Percentiles rank a stretch among this genome's conserved stretches.
phyloP scores from a whole-genome alignment of 345 rosid species.

The Heritiera fomes region DNA sequence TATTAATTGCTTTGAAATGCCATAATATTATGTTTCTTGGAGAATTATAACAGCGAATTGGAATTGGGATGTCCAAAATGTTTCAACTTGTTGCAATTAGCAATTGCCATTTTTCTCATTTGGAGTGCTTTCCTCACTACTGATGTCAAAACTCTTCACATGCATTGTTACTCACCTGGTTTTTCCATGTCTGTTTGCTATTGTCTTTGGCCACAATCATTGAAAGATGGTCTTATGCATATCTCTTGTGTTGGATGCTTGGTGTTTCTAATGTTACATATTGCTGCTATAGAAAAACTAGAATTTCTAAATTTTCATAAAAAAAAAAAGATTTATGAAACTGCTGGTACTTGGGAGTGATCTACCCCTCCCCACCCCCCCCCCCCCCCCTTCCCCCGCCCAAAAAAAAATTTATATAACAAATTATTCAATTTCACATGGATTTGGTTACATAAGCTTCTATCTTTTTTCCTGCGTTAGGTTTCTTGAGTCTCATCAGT shows the following conservation, averaged over 20 bases:
- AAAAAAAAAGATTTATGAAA: neutral
- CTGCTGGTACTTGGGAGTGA: neutral
- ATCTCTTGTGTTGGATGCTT: neutral
- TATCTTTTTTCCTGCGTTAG: neutral
- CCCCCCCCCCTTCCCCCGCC: too few relatives aligned
- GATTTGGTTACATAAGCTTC: neutral
- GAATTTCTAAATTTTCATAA: neutral
- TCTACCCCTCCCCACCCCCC: too few relatives aligned
- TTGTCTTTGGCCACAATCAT: neutral
- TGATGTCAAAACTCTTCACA: neutral
- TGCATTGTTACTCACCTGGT: neutral
- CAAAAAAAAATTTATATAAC: too few relatives aligned
- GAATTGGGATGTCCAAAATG: neutral
- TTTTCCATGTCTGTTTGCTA: neutral
- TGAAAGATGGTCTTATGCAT: neutral
- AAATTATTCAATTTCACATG: neutral
- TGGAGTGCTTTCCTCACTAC: neutral
- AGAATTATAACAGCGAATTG: neutral
- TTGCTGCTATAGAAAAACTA: neutral
- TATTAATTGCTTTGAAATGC: neutral
- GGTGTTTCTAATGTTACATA: neutral
- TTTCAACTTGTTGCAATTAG: neutral
- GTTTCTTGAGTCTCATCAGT: neutral
- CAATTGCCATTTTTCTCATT: neutral
- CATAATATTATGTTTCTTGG: neutral